Base-by-base conservation (phyloP, 495 filamentous ascomycete species). In the Daldinia caldariorum region DNA sequence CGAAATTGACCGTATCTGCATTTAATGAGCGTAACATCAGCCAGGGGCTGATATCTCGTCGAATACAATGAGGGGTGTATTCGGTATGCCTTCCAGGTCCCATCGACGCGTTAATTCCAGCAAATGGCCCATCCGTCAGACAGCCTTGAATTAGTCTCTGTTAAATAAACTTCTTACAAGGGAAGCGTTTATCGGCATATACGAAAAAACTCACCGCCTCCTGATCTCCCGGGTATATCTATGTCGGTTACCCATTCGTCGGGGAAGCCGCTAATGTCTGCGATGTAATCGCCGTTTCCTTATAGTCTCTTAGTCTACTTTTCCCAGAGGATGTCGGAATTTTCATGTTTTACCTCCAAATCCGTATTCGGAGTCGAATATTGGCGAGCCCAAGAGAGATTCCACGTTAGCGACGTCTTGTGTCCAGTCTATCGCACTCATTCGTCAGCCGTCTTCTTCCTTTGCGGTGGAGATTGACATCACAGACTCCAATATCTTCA, bases 221-320 rank as follows among this genome's bases (percentile, higher is more conserved):
- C 74, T 7, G 71, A 56, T 39, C 74, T 62, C 26, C 71, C 74
- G 10, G 74, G 74, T 55, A 76, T 66, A 18, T 57, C 53, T 12
- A 64, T 53, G 56, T 66, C 41, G 37, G 61, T 47, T 60, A 57
- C 41, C 66, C 66, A 65, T 20, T 68, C 58, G 47, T 76, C 53
- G 0, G 77, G 73, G 26, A 64, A 73, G 56, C 2, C 2, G 45
- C 58, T 76, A 1, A 74, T 35, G 31, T 74, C 70, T 10, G 67
- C 74, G 34, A 81, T 73, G 65, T 77, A 81, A 16, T 66, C 77
- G n/a, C 86, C 86, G 60, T 89, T 82, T 55, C 83, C 83, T 64
- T 78, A 75, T 60, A 85, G 74, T 20, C 3, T 13, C 5, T 70
- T 20, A 70, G 67, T 77, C 31, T 38, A 53, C 82, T 29, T 77